These are phyloP conservation scores for Melastoma candidum DNA, from an alignment of 441 rosid genomes.

Conservation along the genomic window DNA sequence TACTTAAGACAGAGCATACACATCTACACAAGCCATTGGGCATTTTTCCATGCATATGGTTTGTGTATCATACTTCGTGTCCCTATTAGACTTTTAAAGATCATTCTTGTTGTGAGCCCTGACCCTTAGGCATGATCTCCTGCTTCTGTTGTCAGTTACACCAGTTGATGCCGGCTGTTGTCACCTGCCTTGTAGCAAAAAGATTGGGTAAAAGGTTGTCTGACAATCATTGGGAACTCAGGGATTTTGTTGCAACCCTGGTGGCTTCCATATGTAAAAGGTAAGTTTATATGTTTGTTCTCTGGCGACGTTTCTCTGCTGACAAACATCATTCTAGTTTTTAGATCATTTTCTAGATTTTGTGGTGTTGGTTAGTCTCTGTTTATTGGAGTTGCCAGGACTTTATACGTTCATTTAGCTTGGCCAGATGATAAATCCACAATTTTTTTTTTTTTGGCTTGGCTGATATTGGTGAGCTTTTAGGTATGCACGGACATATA, in stretches of 20 bases:
- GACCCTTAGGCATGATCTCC: too few relatives aligned
- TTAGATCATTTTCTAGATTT: too few relatives aligned
- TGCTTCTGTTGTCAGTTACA: slow-evolving; percentile 63
- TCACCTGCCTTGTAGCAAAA: slow-evolving; percentile 94
- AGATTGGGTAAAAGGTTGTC: slow-evolving; percentile 81
- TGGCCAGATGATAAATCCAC: too few relatives aligned
- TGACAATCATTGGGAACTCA: slow-evolving; percentile 95
- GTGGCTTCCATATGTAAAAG: slow-evolving; percentile 86
- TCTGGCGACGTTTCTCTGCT: too few relatives aligned
- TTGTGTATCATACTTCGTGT: not conserved
- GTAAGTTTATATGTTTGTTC: slow-evolving; percentile 27
- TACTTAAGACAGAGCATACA: not conserved
- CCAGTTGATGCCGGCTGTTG: slow-evolving; percentile 96
- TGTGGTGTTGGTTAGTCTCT: too few relatives aligned
- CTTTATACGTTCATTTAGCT: too few relatives aligned
- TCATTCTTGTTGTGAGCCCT: too few relatives aligned
- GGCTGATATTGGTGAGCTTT: not conserved
- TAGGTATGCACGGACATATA: slow-evolving; percentile 76
- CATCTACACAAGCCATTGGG: not conserved
- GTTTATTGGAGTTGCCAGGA: too few relatives aligned
- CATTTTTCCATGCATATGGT: not conserved
- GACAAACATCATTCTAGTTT: too few relatives aligned
- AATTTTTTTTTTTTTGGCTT: not conserved
- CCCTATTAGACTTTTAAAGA: not conserved
- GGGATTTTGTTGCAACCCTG: slow-evolving; percentile 74